Conservation (phyloP, 2,329 filamentous ascomycete genomes). For the Thielaviopsis cerberus region DNA sequence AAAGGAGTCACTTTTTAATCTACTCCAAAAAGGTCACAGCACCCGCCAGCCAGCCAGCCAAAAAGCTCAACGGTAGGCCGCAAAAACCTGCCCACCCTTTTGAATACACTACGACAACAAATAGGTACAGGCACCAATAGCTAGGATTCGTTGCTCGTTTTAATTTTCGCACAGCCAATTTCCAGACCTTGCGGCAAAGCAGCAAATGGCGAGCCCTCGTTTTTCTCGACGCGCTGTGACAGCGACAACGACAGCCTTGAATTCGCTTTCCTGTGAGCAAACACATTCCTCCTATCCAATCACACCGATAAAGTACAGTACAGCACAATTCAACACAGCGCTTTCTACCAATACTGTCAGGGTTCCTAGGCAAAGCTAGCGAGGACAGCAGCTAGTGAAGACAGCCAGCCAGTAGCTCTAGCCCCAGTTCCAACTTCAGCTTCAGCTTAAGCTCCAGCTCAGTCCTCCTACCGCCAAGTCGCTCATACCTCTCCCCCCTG, state of each 20-base stretch:
- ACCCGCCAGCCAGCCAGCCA: background rate
- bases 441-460: background rate
- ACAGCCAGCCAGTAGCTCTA: too few species aligned
- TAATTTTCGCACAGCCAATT: too few species aligned
- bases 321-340: too few species aligned
- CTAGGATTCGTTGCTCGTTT: too few species aligned
- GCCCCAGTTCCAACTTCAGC: background rate
- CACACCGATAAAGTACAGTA: too few species aligned
- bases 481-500: background rate
- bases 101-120: background rate
- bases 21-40: background rate
- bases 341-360: too few species aligned
- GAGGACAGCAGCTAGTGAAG: background rate
- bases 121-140: background rate
- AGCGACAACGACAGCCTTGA: slow-evolving; percentile 1
- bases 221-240: background rate
- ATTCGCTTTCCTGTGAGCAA: slow-evolving; percentile 1
- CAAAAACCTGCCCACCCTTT: background rate
- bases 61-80: background rate
- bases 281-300: background rate
- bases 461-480: background rate
- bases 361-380: background rate
- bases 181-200: background rate
- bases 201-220: background rate
- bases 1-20: background rate